These are phyloP conservation scores for Colletotrichum sp. DNA, from an alignment of 2,329 filamentous ascomycete genomes.

Conservation along the genomic window DNA sequence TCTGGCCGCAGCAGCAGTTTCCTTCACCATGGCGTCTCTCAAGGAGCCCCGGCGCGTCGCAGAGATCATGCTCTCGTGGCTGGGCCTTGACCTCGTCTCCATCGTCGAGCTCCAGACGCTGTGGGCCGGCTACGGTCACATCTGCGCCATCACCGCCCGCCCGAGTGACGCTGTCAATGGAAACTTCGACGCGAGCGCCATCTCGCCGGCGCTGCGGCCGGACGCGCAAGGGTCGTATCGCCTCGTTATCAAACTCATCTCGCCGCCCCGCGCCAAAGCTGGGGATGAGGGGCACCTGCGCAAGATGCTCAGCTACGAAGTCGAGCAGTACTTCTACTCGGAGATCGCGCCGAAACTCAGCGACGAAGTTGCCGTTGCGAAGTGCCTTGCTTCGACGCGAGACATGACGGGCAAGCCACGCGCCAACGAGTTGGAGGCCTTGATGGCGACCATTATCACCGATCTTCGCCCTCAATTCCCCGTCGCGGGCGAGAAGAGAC, in stretches of 20 bases:
- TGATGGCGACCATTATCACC: slow-evolving; percentile 62
- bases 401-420: slow-evolving; percentile 27
- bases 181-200: neutral
- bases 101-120: slow-evolving; percentile 45
- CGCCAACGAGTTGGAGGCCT: slow-evolving; percentile 35
- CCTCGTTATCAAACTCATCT: slow-evolving; percentile 66
- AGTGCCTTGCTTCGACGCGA: slow-evolving; percentile 51
- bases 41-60: slow-evolving; percentile 38
- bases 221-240: slow-evolving; percentile 30
- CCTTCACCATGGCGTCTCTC: slow-evolving; percentile 3
- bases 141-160: slow-evolving; percentile 58
- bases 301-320: slow-evolving; percentile 71
- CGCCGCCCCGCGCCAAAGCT: slow-evolving; percentile 44
- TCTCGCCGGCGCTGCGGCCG: slow-evolving; percentile 22
- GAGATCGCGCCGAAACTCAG: slow-evolving; percentile 56
- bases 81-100: slow-evolving; percentile 44
- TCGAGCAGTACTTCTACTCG: slow-evolving; percentile 71
- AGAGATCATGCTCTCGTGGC: slow-evolving; percentile 41
- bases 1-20: neutral
- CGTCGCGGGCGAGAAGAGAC: slow-evolving; percentile 59
- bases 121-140: slow-evolving; percentile 60
- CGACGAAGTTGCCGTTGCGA: slow-evolving; percentile 50
- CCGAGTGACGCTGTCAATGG: slow-evolving; percentile 11
- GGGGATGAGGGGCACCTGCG: slow-evolving; percentile 66
- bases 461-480: slow-evolving; percentile 61